phyloP scores from a whole-genome alignment of 1,284 basidiomycete species.

The Marasmius tenuissimus region DNA sequence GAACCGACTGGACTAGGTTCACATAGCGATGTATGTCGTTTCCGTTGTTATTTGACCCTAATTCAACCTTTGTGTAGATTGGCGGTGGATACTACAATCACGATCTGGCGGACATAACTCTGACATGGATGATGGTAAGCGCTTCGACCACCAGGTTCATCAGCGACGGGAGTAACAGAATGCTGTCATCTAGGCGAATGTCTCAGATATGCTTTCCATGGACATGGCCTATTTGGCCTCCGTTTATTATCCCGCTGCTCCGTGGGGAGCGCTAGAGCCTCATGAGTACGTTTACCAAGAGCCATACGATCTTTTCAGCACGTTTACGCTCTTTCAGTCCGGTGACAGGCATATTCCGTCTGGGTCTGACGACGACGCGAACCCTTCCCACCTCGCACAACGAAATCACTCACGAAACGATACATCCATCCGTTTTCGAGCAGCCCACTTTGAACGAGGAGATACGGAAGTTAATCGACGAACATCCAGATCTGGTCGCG shows the following conservation, averaged over 20 bases:
- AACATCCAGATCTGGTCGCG: conserved; percentile 44
- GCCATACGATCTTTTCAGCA: conserved; percentile 4
- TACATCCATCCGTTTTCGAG: conserved; percentile 59
- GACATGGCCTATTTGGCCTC: conserved; percentile 53
- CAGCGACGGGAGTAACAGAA: not conserved
- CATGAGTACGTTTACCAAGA: conserved; percentile 49
- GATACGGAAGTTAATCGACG: conserved; percentile 35
- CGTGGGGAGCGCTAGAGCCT: conserved; percentile 60
- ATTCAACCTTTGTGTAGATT: conserved; percentile 41
- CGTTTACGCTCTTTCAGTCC: conserved; percentile 37
- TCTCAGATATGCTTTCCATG: conserved; percentile 54
- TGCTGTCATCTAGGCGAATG: conserved; percentile 43
- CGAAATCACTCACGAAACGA: conserved; percentile 54
- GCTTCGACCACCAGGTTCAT: not conserved
- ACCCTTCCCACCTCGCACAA: conserved; percentile 45
- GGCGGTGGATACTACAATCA: conserved; percentile 69
- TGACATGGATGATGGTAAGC: conserved; percentile 68
- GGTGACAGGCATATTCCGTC: conserved; percentile 48
- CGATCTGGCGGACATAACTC: conserved; percentile 64
- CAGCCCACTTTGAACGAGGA: conserved; percentile 39
- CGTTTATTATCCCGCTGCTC: conserved; percentile 49
- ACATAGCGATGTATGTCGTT: conserved; percentile 56
- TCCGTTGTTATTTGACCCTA: not conserved
- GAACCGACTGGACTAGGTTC: conserved; percentile 35
- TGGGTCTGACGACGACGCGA: conserved; percentile 45